phyloP scores from a whole-genome alignment of 2,329 filamentous ascomycete species.

The Trichothecium sympodiale region DNA sequence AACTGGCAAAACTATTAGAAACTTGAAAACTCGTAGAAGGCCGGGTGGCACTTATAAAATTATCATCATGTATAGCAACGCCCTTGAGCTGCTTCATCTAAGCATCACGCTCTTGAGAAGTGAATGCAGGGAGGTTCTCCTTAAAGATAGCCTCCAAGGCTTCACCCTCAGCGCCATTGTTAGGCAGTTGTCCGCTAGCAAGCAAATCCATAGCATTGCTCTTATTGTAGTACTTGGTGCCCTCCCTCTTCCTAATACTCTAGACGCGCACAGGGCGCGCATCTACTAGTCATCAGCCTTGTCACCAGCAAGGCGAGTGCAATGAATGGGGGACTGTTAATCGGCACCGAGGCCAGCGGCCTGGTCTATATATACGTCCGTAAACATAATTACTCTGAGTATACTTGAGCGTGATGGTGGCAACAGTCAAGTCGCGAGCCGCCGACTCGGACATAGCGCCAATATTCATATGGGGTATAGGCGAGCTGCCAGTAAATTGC shows the following conservation, averaged over 20 bases:
- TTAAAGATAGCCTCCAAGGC: slow-evolving; percentile 86
- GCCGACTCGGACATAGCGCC: slow-evolving; percentile 65
- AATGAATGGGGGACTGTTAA: slow-evolving; percentile 97
- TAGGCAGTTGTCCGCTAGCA: slow-evolving; percentile 80
- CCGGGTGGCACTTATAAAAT: slow-evolving; percentile 59
- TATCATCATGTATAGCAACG: slow-evolving; percentile 85
- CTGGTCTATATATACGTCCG: slow-evolving; percentile 92
- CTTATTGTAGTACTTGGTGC: slow-evolving; percentile 92
- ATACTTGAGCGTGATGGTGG: slow-evolving; percentile 96
- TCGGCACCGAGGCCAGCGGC: slow-evolving; percentile 89
- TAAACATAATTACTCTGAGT: slow-evolving; percentile 98
- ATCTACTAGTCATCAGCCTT: slow-evolving; percentile 99
- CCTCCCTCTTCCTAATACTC: slow-evolving; percentile 90
- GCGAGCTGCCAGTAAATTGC: too few relatives aligned
- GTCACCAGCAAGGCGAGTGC: slow-evolving; percentile 91
- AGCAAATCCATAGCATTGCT: slow-evolving; percentile 96
- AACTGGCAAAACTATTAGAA: slow-evolving; percentile 46
- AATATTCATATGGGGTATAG: slow-evolving; percentile 74
- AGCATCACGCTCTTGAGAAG: slow-evolving; percentile 68
- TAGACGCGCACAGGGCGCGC: slow-evolving; percentile 84
- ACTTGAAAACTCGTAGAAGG: not conserved
- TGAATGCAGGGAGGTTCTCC: slow-evolving; percentile 74
- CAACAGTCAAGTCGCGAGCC: slow-evolving; percentile 81
- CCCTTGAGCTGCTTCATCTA: slow-evolving; percentile 76
- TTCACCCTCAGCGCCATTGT: slow-evolving; percentile 70